These are phyloP conservation scores for Neofusicoccum sp. DNA, from an alignment of 2,329 filamentous ascomycete species.

Conservation along the genomic window DNA sequence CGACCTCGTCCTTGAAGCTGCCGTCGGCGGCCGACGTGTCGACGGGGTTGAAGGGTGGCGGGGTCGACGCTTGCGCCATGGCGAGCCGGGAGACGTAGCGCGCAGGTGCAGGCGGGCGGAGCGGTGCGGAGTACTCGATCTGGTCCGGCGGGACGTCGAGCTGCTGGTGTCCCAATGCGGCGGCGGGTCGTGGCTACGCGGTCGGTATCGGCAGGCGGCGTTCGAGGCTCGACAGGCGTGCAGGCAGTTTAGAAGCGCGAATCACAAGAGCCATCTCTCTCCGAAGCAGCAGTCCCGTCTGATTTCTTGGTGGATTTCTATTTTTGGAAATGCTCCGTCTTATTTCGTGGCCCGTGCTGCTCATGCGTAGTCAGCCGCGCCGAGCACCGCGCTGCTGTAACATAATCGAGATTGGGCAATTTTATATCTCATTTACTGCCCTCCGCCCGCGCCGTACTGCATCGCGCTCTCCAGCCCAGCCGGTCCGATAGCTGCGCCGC, in stretches of 20 bases:
- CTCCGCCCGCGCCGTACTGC: background rate
- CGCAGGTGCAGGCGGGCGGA: constrained; percentile 13
- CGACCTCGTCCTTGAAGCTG: constrained; percentile 42
- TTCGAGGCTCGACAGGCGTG: background rate
- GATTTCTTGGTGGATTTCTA: constrained; percentile 21
- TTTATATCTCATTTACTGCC: background rate
- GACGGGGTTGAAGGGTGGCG: constrained; percentile 44
- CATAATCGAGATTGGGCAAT: constrained; percentile 17
- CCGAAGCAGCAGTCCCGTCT: constrained; percentile 17
- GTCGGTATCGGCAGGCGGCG: constrained; percentile 10
- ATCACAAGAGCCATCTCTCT: constrained; percentile 16
- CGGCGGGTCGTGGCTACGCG: background rate
- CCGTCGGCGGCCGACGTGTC: constrained; percentile 40
- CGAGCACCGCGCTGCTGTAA: constrained; percentile 7
- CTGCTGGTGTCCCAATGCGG: background rate
- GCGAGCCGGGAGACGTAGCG: constrained; percentile 27
- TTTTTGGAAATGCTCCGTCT: constrained; percentile 21
- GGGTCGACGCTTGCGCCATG: constrained; percentile 29
- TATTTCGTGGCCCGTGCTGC: constrained; percentile 17
- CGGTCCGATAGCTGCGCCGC: background rate
- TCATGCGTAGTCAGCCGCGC: constrained; percentile 16
- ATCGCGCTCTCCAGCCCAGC: background rate
- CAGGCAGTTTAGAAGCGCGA: constrained; percentile 1
- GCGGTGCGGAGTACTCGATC: constrained; percentile 8
- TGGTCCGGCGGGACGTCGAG: background rate